Base-by-base conservation (phyloP, 2,329 filamentous ascomycete species). In the Madurella mycetomatis region DNA sequence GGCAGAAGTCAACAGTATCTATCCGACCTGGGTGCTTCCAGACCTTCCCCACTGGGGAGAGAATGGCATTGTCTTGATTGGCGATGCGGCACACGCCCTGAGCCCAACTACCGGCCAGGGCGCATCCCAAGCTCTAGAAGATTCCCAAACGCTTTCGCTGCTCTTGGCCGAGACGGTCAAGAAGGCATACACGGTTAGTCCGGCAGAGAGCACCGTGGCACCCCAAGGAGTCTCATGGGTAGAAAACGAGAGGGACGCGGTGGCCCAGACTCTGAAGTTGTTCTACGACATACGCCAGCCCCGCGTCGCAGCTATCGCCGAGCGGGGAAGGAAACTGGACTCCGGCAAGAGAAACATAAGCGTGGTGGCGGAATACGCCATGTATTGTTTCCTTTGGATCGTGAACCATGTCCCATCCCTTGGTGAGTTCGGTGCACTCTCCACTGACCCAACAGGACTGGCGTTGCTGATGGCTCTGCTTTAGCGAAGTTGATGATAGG, bases 1-100 rank as follows among this genome's bases (percentile, higher is more conserved):
- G 44, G 53, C 53, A 12, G 53, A 56, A 19, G 53, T 56, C 4
- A 32, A 56, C 37, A 56, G 44, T 45, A 52, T 56, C 49, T 56
- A 56, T 16, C 53, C 53, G 12, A 56, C 49, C 32, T 52, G 49
- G 48, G 53, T 49, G 39, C 30, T 56, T 18, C 53, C 53, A 25
- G 49, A 56, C 30, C 53, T 56, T 8, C 53, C 53, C 11, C 49
- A 52, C 41, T 56, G 49, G 49, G 53, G 53, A 37, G 49, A 53
- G 37, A 50, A 56, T 16, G 46, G 49, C 25, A 53, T 53, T 34
- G 54, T 82, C 73, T 59, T 83, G 79, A 13, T 82, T 56, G 1
- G 70, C 72, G 58, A 83, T 74, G 0, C 78, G 70, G 4, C 74
- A 66, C 41, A 81, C 73, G 51, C 82, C 81, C 62, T 81, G 78